Evolutionary conservation across 2,329 filamentous ascomycete species (phyloP), one percentile per base, ranked within the genome.

Genomic region (Xylaria sp.): DNA sequence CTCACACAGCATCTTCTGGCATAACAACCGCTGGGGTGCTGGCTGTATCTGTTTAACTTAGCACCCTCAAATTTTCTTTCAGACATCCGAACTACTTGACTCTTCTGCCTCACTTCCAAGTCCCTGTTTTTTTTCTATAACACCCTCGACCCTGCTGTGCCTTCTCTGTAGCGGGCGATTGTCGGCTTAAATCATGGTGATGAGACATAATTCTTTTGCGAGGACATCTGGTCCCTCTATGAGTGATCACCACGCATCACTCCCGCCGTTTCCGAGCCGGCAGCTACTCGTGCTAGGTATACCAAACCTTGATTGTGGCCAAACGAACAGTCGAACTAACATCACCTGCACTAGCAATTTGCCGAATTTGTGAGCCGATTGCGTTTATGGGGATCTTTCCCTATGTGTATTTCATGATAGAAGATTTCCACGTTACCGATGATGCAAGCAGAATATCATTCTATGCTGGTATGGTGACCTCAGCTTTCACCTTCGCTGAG

Each of bases 341-440:
- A 69, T 46, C 31, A 20, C 50, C 10, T 58, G 61, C 63, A 73
- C 51, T 72, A 97, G 94, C 94, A 55, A 87, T 97, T 78, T 97
- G 94, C 83, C 91, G 96, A 78, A 95, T 99, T 84, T 98, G 94
- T 85, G 96, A 99, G 80, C 96, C 96, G 62, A 98, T 99, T 81
- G 96, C 96, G 6, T 98, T 99, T 86, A 98, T 98, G 94, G 98
- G 94, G 63, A 98, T 98, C 75, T 98, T 99, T 80, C 96, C 96
- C 1, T 99, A 98, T 81, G 94, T 97, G 75, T 98, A 97, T 84
- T 95, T 92, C 84, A 98, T 99, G 96, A 92, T 98, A 75, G 87
- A 94, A 76, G 94, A 94, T 70, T 98, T 98, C 82, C 86, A 92
- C 77, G 91, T 97, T 78, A 93, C 94, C 71, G 86, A 93, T 56